Base-by-base conservation (phyloP, 176 grass and related monocot genomes). In the Musa schizocarpa region DNA sequence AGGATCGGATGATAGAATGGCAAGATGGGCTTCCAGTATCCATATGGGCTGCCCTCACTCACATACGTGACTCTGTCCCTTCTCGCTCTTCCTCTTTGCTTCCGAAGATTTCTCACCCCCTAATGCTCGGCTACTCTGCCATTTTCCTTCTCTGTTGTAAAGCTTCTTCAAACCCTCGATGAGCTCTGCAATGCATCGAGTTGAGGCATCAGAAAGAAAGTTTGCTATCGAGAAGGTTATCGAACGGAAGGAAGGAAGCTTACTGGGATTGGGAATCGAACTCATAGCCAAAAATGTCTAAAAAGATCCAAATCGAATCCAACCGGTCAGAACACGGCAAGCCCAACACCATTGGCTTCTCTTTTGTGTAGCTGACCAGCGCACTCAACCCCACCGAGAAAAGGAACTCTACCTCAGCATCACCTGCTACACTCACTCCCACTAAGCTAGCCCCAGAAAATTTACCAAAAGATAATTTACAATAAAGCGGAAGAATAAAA, bases 161-260 rank as follows among this genome's bases (percentile, higher is more conserved):
- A 96, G 86, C 52, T 92, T 92, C 56, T 87, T 80, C 69, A 92
- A 79, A 2, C 88, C 92, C 71, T 92, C 88, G 88, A 96, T 92
- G 55, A 96, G 72, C 77, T 89, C 89, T 63, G 84, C 86, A 92
- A 92, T 54, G 92, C 92, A 75, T 89, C 86, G 5, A 84, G 88
- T 65, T 89, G 92, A 0, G 92, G 92, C 92, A 96, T 96, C 70
- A 87, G 50, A 21, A 68, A 26, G 71, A 84, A 92, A 26, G 92
- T 86, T 43, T 43, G 34, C 34, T 43, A 6, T 43, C 26, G 26
- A 27, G 26, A 27, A 27, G 26, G 26, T 27, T 27, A 27, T 27
- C 34, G 34, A 43, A 43, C 34, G 34, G 34, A 43, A 43, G 4
- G 34, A 43, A 43, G 34, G 34, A 43, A 43, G 34, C 34, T 5